phyloP scores from a whole-genome alignment of 148 eudicot genomes.

The Rhododendron ferrugineum region DNA sequence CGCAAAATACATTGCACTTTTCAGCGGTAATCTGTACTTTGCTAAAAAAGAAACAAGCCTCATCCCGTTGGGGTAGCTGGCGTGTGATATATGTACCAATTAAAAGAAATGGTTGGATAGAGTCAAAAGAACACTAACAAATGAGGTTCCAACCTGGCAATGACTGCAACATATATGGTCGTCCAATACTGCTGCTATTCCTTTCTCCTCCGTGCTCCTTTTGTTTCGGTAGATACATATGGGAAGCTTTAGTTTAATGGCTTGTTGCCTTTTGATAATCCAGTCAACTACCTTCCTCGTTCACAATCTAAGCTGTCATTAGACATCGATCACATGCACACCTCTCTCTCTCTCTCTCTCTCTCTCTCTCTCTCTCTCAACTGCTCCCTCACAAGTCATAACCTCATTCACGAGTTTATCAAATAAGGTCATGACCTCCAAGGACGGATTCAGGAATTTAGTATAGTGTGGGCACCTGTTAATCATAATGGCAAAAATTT shows the following conservation, averaged over 20 bases:
- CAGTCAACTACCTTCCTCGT: not conserved
- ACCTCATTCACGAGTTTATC: not conserved
- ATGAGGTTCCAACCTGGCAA: not conserved
- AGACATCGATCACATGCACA: too few relatives aligned
- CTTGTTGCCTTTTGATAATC: not conserved
- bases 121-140: not conserved
- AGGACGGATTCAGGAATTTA: too few relatives aligned
- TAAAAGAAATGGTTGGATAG: not conserved
- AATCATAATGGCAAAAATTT: too few relatives aligned
- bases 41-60: too few relatives aligned
- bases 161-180: not conserved
- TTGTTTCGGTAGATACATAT: not conserved
- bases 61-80: too few relatives aligned
- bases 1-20: too few relatives aligned
- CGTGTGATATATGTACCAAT: too few relatives aligned
- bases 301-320: not conserved
- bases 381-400: not conserved
- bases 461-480: too few relatives aligned
- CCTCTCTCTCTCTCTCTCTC: too few relatives aligned
- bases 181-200: not conserved
- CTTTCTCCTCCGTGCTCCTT: not conserved
- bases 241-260: not conserved
- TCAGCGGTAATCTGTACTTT: too few relatives aligned
- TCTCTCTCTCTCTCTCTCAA: too few relatives aligned
- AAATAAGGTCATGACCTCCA: not conserved